phyloP scores from a whole-genome alignment of 164 flowering plant species.

The Liriodendron chinense region DNA sequence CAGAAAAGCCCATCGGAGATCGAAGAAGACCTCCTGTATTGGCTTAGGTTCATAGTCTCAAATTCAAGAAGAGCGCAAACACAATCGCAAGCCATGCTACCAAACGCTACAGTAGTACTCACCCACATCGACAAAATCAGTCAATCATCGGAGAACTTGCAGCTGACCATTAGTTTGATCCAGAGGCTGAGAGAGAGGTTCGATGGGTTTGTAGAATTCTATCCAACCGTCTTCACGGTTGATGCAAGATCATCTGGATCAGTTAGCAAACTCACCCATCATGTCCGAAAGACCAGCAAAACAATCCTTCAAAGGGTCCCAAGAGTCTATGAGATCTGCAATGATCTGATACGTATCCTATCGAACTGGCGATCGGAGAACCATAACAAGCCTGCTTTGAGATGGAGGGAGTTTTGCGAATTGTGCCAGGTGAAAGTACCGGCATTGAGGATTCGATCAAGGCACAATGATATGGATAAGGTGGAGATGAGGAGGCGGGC shows the following conservation, averaged over 20 bases:
- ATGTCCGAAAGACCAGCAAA: conserved; percentile 63
- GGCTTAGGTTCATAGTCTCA: conserved; percentile 92
- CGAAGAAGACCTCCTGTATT: conserved; percentile 77
- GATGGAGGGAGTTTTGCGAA: conserved; percentile 79
- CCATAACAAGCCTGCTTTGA: conserved; percentile 66
- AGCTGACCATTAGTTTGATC: conserved; percentile 35
- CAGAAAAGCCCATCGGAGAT: conserved; percentile 59
- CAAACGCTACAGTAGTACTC: conserved; percentile 78
- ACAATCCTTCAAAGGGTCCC: conserved; percentile 79
- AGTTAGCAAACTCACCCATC: conserved; percentile 72
- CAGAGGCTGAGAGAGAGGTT: conserved; percentile 69
- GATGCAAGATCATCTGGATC: conserved; percentile 90
- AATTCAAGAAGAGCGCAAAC: conserved; percentile 69
- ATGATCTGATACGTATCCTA: conserved; percentile 52
- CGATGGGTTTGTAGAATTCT: conserved; percentile 70
- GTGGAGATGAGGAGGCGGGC: conserved; percentile 72
- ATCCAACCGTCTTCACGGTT: conserved; percentile 82
- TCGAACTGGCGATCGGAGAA: conserved; percentile 83
- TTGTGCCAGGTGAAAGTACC: conserved; percentile 77
- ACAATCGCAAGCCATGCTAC: conserved; percentile 78
- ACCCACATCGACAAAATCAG: conserved; percentile 76
- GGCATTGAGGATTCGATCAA: conserved; percentile 59
- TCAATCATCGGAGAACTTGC: conserved; percentile 52
- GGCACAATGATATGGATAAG: conserved; percentile 59
- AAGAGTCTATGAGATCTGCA: conserved; percentile 73